Base-by-base conservation (phyloP, 1,284 basidiomycete species). In the Leccinum griseonigrum region DNA sequence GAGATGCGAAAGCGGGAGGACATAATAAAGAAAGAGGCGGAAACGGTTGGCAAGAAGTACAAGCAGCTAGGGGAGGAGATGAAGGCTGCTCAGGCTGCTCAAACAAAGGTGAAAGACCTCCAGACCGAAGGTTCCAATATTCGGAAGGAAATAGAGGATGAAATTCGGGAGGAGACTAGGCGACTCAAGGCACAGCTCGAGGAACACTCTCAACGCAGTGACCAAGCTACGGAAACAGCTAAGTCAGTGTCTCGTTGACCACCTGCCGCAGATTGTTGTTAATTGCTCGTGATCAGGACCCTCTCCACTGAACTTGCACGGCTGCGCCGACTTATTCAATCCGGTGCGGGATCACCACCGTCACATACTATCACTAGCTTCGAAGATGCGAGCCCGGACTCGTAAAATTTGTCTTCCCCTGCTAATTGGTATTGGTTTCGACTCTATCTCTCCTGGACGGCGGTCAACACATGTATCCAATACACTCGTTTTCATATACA, bases 1-100 rank as follows among this genome's bases (percentile, higher is more conserved):
- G 90, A 93, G 70, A 88, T 92, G 84, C 76, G 76, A 59, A 84
- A 81, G 69, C 78, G 88, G 58, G 90, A 92, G 69, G 86, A 88
- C 62, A 83, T 80, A 69, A 79, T 84, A 70, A 82, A 81, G 66
- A 78, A 75, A 50, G 91, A 92, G 71, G 85, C 82, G 6, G 87
- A 90, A 71, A 78, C 78, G 48, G 71, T 86, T 63, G 84, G 84
- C 57, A 81, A 82, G 74, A 90, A 89, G 78, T 91, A 91, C 68
- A 74, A 76, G 61, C 75, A 77, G 65, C 73, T 91, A 52, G 73
- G 86, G 13, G 83, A 86, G 68, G 85, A 91, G 72, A 78, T 87
- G 57, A 78, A 83, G 72, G 77, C 77, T 61, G 77, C 78, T 52
- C 80, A 84, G 7, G 77, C 77, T 26, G 71, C 76, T 43, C 70